Evolutionary conservation across 2,329 filamentous ascomycete species (phyloP).

Genomic region (Epichloe typhina): DNA sequence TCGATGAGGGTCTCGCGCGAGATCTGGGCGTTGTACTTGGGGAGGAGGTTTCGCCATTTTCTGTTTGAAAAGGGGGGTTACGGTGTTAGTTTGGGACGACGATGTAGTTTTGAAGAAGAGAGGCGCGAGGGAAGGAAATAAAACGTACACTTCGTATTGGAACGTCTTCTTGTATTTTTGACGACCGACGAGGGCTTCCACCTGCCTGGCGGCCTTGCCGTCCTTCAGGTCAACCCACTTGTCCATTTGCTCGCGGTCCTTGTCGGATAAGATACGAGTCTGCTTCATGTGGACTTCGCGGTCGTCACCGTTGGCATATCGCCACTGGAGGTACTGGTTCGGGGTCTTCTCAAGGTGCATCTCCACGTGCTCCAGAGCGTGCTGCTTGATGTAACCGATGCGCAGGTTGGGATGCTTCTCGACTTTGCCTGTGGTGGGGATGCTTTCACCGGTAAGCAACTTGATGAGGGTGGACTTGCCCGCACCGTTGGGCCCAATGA

Average conservation of each 20-base stretch:
- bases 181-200: slow-evolving; percentile 85
- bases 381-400: slow-evolving; percentile 99
- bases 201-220: slow-evolving; percentile 60
- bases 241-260: slow-evolving; percentile 83
- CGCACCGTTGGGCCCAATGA: slow-evolving; percentile 94
- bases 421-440: slow-evolving; percentile 72
- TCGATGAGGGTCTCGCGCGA: slow-evolving; percentile 83
- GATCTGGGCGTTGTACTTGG: slow-evolving; percentile 87
- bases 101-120: background rate
- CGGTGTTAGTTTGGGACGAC: too few relatives aligned
- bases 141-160: slow-evolving; percentile 77
- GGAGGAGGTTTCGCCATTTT: slow-evolving; percentile 81
- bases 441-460: slow-evolving; percentile 81
- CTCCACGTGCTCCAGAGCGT: slow-evolving; percentile 96
- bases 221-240: slow-evolving; percentile 77
- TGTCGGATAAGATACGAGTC: slow-evolving; percentile 75
- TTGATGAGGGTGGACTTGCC: slow-evolving; percentile 98
- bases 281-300: slow-evolving; percentile 97
- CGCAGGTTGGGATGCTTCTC: slow-evolving; percentile 98
- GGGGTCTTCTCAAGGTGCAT: slow-evolving; percentile 99
- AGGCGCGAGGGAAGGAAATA: slow-evolving; percentile 19
- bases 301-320: slow-evolving; percentile 93
- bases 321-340: slow-evolving; percentile 98
- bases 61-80: slow-evolving; percentile 21
- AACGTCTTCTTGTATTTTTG: slow-evolving; percentile 99